Evolutionary conservation across 2,329 filamentous ascomycete species (phyloP).

Genomic region (Neofusicoccum cordaticola): DNA sequence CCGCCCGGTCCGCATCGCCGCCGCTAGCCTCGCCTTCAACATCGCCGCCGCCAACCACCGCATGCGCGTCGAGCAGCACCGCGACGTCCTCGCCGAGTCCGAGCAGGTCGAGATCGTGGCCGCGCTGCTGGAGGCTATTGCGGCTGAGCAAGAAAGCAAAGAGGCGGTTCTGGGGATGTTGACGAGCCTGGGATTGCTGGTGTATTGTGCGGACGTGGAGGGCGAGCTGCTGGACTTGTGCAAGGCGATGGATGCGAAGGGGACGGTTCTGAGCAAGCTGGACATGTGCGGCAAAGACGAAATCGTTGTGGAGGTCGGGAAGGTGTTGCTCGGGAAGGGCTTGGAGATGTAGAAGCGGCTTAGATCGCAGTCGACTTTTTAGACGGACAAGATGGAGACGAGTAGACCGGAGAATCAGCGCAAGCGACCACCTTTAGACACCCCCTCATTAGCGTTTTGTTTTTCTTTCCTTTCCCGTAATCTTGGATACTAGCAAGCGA

Average conservation of each 20-base stretch:
- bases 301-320: conserved; percentile 10
- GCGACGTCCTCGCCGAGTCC: conserved; percentile 60
- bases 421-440: too few relatives aligned
- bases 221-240: conserved; percentile 80
- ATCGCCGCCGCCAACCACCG: conserved; percentile 69
- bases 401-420: background rate
- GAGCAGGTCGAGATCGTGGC: conserved; percentile 81
- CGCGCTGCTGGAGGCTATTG: conserved; percentile 72
- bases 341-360: conserved; percentile 1
- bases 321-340: conserved; percentile 14
- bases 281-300: conserved; percentile 7
- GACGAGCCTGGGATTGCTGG: conserved; percentile 70
- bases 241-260: conserved; percentile 67
- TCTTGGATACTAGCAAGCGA: too few relatives aligned
- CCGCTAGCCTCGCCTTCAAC: conserved; percentile 81
- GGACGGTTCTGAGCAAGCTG: conserved; percentile 7
- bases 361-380: background rate
- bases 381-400: background rate
- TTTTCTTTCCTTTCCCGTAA: too few relatives aligned
- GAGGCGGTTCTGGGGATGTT: conserved; percentile 78
- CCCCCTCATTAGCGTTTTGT: too few relatives aligned
- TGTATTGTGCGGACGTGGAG: conserved; percentile 66
- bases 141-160: conserved; percentile 46
- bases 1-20: conserved; percentile 72
- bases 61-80: conserved; percentile 48